Percentiles rank a stretch among this genome's conserved stretches.
phyloP scores from a whole-genome alignment of 208 protist genomes.

The Porcisia deanei region DNA sequence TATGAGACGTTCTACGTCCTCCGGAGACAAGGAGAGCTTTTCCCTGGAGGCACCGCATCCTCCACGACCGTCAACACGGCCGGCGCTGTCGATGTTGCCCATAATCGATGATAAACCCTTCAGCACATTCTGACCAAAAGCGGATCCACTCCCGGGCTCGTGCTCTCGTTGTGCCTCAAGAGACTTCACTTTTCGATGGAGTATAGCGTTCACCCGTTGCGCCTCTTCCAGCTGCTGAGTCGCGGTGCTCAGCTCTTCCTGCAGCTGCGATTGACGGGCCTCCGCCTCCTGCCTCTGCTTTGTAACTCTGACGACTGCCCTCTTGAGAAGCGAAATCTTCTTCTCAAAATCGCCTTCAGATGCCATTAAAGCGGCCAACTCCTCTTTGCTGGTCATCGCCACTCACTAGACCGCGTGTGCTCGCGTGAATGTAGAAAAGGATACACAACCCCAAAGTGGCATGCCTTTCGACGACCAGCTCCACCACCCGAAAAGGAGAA shows the following conservation, averaged over 20 bases:
- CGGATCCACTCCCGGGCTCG: conserved; percentile 39
- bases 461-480: not conserved
- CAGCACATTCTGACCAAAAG: conserved; percentile 65
- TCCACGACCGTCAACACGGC: conserved; percentile 3
- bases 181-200: conserved; percentile 48
- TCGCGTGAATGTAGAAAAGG: not conserved
- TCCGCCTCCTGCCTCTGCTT: conserved; percentile 82
- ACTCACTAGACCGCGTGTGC: not conserved
- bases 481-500: not conserved
- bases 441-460: not conserved
- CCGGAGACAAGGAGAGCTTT: conserved; percentile 39
- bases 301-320: conserved; percentile 79
- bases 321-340: conserved; percentile 85
- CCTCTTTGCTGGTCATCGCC: conserved; percentile 29
- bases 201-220: conserved; percentile 46
- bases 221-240: conserved; percentile 41
- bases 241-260: conserved; percentile 45
- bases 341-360: conserved; percentile 69
- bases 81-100: conserved; percentile 32
- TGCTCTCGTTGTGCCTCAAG: conserved; percentile 51
- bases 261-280: conserved; percentile 46
- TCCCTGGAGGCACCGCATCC: not conserved
- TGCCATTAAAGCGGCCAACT: conserved; percentile 75
- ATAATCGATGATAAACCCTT: conserved; percentile 80
- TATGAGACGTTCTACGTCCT: conserved; percentile 72